phyloP scores from a whole-genome alignment of 2,329 filamentous ascomycete species.

The Diaporthe longicolla region DNA sequence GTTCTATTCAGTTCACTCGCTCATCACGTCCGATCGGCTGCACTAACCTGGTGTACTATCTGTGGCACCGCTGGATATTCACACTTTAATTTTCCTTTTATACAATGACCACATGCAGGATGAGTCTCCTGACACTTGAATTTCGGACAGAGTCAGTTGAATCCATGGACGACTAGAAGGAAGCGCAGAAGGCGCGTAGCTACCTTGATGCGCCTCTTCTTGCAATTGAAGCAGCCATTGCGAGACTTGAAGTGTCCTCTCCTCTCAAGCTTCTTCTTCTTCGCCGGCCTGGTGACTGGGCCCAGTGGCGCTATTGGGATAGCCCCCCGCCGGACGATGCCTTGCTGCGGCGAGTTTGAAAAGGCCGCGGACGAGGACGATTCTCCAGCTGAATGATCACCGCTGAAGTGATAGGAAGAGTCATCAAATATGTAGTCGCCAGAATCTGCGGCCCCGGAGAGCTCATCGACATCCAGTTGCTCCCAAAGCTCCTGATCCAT shows the following conservation, averaged over 20 bases:
- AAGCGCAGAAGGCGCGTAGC: not conserved
- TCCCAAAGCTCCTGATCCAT: not conserved
- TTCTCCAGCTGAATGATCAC: not conserved
- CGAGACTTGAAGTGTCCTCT: conserved; percentile 77
- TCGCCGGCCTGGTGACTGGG: conserved; percentile 6
- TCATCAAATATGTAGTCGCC: not conserved
- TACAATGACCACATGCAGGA: conserved; percentile 74
- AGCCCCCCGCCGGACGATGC: conserved; percentile 6
- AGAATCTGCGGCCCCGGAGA: not conserved
- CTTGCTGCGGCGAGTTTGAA: not conserved
- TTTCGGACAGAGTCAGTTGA: not conserved
- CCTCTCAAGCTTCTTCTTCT: conserved; percentile 63
- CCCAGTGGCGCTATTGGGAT: not conserved
- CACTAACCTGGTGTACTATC: conserved; percentile 64
- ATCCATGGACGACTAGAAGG: conserved; percentile 19
- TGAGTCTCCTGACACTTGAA: conserved; percentile 74
- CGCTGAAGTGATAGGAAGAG: not conserved
- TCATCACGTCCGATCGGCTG: not conserved
- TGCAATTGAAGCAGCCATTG: conserved; percentile 77
- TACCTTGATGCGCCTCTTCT: conserved; percentile 75
- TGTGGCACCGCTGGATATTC: conserved; percentile 70
- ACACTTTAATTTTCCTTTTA: conserved; percentile 73
- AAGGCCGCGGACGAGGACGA: not conserved
- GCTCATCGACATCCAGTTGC: not conserved
- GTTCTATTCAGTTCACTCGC: not conserved